A percentile compares a stretch with the other conserved stretches of the same genome.
Conservation (phyloP, 2,329 filamentous ascomycete genomes). For the Neonectria hederae region DNA sequence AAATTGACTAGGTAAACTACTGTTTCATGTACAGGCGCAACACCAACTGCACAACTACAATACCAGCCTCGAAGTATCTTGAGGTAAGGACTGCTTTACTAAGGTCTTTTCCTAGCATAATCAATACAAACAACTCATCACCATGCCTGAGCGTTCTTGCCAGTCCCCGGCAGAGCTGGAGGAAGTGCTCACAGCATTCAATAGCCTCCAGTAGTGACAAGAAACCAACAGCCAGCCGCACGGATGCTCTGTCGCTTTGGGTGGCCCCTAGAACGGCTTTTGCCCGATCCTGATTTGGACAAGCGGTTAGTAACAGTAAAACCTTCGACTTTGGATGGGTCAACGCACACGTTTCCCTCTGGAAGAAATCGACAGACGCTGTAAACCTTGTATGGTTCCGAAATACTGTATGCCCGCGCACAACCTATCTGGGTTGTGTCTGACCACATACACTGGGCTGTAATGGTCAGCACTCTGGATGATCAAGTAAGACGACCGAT, state of each 20-base stretch:
- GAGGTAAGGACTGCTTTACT: not conserved
- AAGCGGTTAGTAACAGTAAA: not conserved
- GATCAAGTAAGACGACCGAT: not conserved
- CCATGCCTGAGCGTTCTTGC: not conserved
- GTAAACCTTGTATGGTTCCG: slow-evolving; percentile 46
- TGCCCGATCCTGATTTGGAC: slow-evolving; percentile 39
- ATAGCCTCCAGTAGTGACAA: not conserved
- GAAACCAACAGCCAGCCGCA: not conserved
- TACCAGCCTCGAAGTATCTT: not conserved
- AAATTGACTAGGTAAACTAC: not conserved
- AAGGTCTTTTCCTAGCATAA: not conserved
- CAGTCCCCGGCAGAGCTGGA: not conserved
- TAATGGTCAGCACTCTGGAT: slow-evolving; percentile 15
- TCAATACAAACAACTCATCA: not conserved
- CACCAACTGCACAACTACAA: not conserved
- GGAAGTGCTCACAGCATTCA: not conserved
- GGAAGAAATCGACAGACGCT: slow-evolving; percentile 49
- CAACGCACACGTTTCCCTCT: slow-evolving; percentile 49
- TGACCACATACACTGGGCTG: slow-evolving; percentile 52
- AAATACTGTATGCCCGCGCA: slow-evolving; percentile 45
- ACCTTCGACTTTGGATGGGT: not conserved
- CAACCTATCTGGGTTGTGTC: slow-evolving; percentile 47
- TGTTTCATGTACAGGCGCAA: not conserved
- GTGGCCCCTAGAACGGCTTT: slow-evolving; percentile 37
- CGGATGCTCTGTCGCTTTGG: not conserved